These are phyloP conservation scores for Mangifera indica DNA, from an alignment of 345 rosid genomes.

Conservation along the genomic window DNA sequence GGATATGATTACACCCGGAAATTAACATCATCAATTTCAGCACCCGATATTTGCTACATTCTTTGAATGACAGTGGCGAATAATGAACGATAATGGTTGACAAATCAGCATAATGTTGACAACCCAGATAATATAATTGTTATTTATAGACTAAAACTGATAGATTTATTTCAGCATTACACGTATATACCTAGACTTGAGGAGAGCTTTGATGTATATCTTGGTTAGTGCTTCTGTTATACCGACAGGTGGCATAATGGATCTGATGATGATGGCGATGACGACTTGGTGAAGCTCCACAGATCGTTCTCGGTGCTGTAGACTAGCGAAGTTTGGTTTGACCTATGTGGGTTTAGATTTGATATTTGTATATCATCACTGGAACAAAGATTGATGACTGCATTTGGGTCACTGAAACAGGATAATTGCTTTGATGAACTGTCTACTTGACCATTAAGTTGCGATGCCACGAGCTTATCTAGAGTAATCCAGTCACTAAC, in stretches of 20 bases:
- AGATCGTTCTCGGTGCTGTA: conserved; percentile 45
- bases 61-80: conserved; percentile 2
- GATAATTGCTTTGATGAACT: conserved; percentile 46
- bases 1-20: conserved; percentile 31
- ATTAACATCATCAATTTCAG: not conserved
- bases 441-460: conserved; percentile 59
- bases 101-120: too few relatives aligned
- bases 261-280: conserved; percentile 60
- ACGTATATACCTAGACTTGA: conserved; percentile 13
- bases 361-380: conserved; percentile 42
- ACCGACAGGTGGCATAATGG: conserved; percentile 75
- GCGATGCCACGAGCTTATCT: conserved; percentile 93
- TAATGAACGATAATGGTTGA: conserved; percentile 6
- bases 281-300: conserved; percentile 66
- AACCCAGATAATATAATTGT: not conserved
- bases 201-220: conserved; percentile 14
- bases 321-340: conserved; percentile 28
- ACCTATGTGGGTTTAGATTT: conserved; percentile 33
- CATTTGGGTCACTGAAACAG: conserved; percentile 43
- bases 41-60: not conserved
- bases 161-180: conserved; percentile 18
- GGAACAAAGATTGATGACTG: conserved; percentile 36
- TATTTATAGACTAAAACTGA: too few relatives aligned
- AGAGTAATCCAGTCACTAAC: conserved; percentile 72
- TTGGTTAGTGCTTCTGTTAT: conserved; percentile 25